Percentiles rank a stretch among this genome's conserved stretches.
These are phyloP conservation scores for Pulveroboletus frians DNA, from an alignment of 768 basidiomycete genomes.

Conservation along the genomic window DNA sequence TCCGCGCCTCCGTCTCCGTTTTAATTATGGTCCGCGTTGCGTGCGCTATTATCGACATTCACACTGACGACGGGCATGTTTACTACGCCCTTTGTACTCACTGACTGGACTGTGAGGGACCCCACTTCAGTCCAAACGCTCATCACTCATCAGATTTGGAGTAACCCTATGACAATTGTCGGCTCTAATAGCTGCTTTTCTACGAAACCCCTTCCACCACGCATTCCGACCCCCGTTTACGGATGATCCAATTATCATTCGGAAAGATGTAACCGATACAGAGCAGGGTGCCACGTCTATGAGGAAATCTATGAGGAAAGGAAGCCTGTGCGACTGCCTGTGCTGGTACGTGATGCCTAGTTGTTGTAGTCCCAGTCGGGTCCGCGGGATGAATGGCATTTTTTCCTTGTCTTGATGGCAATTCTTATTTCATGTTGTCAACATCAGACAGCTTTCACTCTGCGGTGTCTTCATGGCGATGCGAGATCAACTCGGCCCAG, in stretches of 20 bases:
- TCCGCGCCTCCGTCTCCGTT: no score
- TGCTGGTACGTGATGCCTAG: conserved; percentile 4
- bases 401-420: background rate
- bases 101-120: no score
- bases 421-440: background rate
- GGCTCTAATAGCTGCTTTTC: no score
- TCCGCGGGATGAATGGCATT: background rate
- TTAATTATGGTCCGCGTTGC: no score
- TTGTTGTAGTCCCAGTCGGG: background rate
- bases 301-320: conserved; percentile 2
- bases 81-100: no score
- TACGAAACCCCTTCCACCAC: no score
- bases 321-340: conserved; percentile 9
- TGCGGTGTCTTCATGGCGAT: background rate
- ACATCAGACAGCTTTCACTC: conserved; percentile 2
- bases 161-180: no score
- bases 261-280: background rate
- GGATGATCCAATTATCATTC: conserved; percentile 8
- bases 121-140: no score
- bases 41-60: no score
- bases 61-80: no score
- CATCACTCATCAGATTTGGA: no score
- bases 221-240: background rate
- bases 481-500: background rate
- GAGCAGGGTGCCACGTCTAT: background rate